A percentile compares a stretch with the other conserved stretches of the same genome.
Evolutionary conservation across 2,329 filamentous ascomycete species (phyloP).

Genomic region (Calycina herbarum): DNA sequence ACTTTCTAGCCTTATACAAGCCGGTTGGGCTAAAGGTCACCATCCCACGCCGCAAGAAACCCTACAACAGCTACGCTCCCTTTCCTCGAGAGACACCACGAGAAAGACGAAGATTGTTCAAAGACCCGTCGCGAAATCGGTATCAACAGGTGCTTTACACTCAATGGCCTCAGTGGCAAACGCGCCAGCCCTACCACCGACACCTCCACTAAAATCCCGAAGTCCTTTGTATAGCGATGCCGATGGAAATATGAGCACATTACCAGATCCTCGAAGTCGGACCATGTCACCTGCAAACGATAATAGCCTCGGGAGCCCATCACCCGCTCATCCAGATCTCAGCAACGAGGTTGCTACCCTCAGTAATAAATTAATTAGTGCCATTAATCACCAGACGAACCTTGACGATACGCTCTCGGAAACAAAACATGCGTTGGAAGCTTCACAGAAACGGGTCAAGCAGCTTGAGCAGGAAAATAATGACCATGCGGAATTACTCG

Average conservation of each 20-base stretch:
- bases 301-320: slow-evolving; percentile 36
- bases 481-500: slow-evolving; percentile 68
- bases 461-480: slow-evolving; percentile 62
- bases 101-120: slow-evolving; percentile 41
- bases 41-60: slow-evolving; percentile 43
- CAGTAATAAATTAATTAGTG: slow-evolving; percentile 94
- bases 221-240: slow-evolving; percentile 46
- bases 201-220: slow-evolving; percentile 31
- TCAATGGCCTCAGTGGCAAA: slow-evolving; percentile 39
- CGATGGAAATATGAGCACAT: slow-evolving; percentile 65
- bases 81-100: slow-evolving; percentile 52
- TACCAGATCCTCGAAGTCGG: slow-evolving; percentile 63
- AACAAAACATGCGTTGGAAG: slow-evolving; percentile 79
- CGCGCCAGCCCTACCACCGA: slow-evolving; percentile 26
- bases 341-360: slow-evolving; percentile 80
- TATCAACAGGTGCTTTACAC: slow-evolving; percentile 41
- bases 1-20: slow-evolving; percentile 51
- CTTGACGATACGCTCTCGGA: slow-evolving; percentile 85
- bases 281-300: slow-evolving; percentile 48
- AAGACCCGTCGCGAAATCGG: slow-evolving; percentile 38
- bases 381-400: slow-evolving; percentile 92
- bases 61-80: slow-evolving; percentile 54
- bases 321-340: slow-evolving; percentile 53
- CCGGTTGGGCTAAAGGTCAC: slow-evolving; percentile 50
- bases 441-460: slow-evolving; percentile 64